These are phyloP conservation scores for Aspergillus tubingensis DNA, from an alignment of 2,329 filamentous ascomycete genomes.

Conservation along the genomic window DNA sequence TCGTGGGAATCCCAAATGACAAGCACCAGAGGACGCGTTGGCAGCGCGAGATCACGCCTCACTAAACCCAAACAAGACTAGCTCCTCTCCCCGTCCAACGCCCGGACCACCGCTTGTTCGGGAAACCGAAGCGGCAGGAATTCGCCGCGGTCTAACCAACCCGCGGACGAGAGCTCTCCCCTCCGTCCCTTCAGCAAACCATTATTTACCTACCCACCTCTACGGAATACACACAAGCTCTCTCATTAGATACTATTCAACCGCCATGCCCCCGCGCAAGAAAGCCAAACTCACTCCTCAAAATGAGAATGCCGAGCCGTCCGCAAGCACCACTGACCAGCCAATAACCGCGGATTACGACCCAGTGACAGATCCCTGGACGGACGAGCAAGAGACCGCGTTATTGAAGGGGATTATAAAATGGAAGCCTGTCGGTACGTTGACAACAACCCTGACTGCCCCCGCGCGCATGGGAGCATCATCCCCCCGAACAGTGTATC, in stretches of 20 bases:
- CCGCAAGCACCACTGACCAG: conserved; percentile 34
- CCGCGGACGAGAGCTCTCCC: neutral
- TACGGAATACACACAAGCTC: neutral
- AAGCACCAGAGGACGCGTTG: conserved; percentile 22
- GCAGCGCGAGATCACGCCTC: conserved; percentile 23
- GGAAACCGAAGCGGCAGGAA: conserved; percentile 17
- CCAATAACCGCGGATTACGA: conserved; percentile 46
- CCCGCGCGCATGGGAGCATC: no score
- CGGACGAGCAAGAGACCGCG: conserved; percentile 89
- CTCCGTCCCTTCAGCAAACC: no score
- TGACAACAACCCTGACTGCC: no score
- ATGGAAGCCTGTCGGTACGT: conserved; percentile 77
- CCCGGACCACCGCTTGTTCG: conserved; percentile 35
- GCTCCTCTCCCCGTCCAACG: conserved; percentile 10
- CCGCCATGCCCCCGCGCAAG: conserved; percentile 57
- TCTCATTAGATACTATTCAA: neutral
- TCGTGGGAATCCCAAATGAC: conserved; percentile 12
- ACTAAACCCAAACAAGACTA: conserved; percentile 22
- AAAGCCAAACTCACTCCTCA: conserved; percentile 55
- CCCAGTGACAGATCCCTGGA: conserved; percentile 75
- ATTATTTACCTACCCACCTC: neutral
- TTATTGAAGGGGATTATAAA: conserved; percentile 89
- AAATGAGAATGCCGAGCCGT: conserved; percentile 30
- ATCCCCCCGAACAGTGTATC: neutral
- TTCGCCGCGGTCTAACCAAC: neutral